These are phyloP conservation scores for Gastrolobium villosum DNA, from an alignment of 306 rosid species.

Conservation along the genomic window DNA sequence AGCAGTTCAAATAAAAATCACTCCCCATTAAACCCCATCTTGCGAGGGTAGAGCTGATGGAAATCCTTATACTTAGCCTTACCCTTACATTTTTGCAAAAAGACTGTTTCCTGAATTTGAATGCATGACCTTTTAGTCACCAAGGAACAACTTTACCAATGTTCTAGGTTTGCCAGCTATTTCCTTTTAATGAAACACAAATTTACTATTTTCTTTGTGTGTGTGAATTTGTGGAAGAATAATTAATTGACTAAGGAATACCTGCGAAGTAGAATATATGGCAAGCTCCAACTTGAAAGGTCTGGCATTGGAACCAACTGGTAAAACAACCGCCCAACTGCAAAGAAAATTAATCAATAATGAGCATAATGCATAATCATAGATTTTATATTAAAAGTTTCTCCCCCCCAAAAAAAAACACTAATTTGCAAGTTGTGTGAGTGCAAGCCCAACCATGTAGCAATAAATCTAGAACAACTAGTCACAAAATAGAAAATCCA, in stretches of 20 bases:
- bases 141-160: no score
- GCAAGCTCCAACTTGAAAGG: slow-evolving; percentile 99
- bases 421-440: slow-evolving; percentile 20
- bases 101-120: no score
- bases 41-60: no score
- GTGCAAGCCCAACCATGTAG: slow-evolving; percentile 44
- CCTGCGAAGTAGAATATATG: slow-evolving; percentile 83
- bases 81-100: no score
- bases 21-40: no score
- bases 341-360: slow-evolving; percentile 48
- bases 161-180: no score
- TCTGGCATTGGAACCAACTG: slow-evolving; percentile 73
- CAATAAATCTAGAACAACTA: slow-evolving; percentile 30
- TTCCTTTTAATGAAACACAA: slow-evolving; percentile 21
- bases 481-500: slow-evolving; percentile 17
- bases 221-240: slow-evolving; percentile 28
- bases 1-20: not conserved
- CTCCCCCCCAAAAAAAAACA: not conserved
- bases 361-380: slow-evolving; percentile 39
- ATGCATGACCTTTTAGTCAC: no score
- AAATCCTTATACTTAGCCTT: no score
- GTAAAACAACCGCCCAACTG: slow-evolving; percentile 96
- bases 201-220: slow-evolving; percentile 18
- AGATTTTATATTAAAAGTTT: not conserved
- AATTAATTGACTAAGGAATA: slow-evolving; percentile 40